Evolutionary conservation across 2,329 filamentous ascomycete species (phyloP).

Genomic region (Leptographium flavum): DNA sequence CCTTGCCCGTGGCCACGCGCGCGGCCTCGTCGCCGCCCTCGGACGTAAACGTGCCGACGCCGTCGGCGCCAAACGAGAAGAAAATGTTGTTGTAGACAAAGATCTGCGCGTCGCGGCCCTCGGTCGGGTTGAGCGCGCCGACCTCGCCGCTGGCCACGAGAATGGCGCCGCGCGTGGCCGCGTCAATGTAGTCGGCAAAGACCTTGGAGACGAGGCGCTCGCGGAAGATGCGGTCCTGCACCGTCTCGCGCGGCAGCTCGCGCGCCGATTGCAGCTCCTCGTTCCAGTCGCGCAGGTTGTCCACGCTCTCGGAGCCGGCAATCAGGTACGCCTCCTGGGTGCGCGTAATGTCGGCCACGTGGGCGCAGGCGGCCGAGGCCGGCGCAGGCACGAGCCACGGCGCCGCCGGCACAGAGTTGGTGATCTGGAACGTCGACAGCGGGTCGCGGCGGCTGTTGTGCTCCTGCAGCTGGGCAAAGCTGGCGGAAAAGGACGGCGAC

Average conservation of each 20-base stretch:
- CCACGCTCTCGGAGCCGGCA: slow-evolving; percentile 80
- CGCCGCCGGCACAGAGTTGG: slow-evolving; percentile 81
- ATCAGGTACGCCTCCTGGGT: slow-evolving; percentile 89
- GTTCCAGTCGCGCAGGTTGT: slow-evolving; percentile 95
- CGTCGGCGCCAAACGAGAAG: slow-evolving; percentile 95
- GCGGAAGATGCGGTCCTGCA: slow-evolving; percentile 91
- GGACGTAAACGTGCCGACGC: slow-evolving; percentile 89
- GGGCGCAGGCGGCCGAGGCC: slow-evolving; percentile 48
- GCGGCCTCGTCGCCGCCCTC: slow-evolving; percentile 96
- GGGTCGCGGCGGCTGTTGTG: slow-evolving; percentile 77
- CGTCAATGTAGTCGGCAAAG: slow-evolving; percentile 95
- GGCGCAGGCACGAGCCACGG: slow-evolving; percentile 77
- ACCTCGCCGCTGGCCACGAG: slow-evolving; percentile 88
- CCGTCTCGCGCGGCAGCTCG: slow-evolving; percentile 82
- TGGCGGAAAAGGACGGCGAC: slow-evolving; percentile 66
- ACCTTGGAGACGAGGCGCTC: slow-evolving; percentile 90
- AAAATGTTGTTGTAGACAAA: slow-evolving; percentile 99
- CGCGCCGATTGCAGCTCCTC: slow-evolving; percentile 96
- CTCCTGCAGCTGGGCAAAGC: slow-evolving; percentile 69
- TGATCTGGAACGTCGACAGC: slow-evolving; percentile 85
- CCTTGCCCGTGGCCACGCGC: slow-evolving; percentile 89
- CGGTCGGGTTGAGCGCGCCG: slow-evolving; percentile 85
- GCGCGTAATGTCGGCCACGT: slow-evolving; percentile 72
- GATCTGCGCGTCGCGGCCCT: slow-evolving; percentile 85
- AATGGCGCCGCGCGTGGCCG: slow-evolving; percentile 80